Base-by-base conservation (phyloP, 441 rosid genomes). In the Populus hybrid region DNA sequence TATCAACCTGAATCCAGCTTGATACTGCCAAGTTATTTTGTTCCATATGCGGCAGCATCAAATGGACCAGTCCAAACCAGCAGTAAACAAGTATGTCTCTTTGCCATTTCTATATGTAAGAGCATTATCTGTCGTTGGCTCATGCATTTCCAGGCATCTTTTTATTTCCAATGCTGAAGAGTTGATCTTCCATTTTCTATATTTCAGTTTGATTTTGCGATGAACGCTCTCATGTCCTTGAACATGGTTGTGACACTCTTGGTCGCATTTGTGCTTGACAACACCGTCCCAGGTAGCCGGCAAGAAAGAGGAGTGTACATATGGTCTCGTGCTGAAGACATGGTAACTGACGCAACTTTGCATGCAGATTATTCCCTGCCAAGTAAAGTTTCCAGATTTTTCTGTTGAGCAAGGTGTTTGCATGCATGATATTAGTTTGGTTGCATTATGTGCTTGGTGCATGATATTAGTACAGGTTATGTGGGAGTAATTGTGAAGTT, bases 201-300 rank as follows among this genome's bases (percentile, higher is more conserved):
- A 28, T 46, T 14, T 35, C 91, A 95, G 99, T 77, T 95, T 83
- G 93, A 93, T 86, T 95, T 92, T 76, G 92, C 97, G 0, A 63
- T 92, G 81, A 95, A 93, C 64, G 91, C 90, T 0, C 87, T 93
- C 72, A 53, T 93, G 86, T 95, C 99, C 8, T 36, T 95, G 91
- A 93, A 88, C 88, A 93, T 91, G 98, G 93, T 95, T 78, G 95
- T 95, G 79, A 93, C 99, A 12, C 80, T 95, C 69, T 53, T 95
- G 83, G 79, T 92, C 40, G 95, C 98, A 69, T 83, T 93, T 38
- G 71, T 92, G 76, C 87, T 95, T 67, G 98, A 95, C 79, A 93
- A 90, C 86, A 92, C 97, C 2, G 99, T 95, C 72, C 98, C 97
- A 7, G 98, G 98, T 53, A 89, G 89, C 79, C 84, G 85, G 73